A percentile compares a stretch with the other conserved stretches of the same genome.
Conservation (phyloP, 2,329 filamentous ascomycete species). For the Davidsoniella australis region DNA sequence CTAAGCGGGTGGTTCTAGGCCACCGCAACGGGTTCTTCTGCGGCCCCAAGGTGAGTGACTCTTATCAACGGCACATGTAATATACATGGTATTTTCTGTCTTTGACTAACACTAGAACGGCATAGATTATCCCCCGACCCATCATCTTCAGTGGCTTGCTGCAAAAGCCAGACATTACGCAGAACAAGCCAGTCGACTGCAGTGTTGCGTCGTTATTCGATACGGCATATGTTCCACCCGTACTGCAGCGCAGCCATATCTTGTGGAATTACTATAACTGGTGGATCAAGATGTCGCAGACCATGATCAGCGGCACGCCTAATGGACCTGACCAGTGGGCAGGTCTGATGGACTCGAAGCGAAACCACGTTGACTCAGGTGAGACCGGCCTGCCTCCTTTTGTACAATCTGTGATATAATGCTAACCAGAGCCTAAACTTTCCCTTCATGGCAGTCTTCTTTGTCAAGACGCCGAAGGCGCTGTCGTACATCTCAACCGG, state of each 20-base stretch:
- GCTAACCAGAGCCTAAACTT: neutral
- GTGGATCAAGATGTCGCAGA: conserved; percentile 27
- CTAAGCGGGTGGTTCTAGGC: conserved; percentile 26
- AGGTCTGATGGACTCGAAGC: conserved; percentile 24
- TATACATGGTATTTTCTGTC: neutral
- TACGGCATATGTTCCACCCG: conserved; percentile 31
- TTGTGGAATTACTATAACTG: conserved; percentile 30
- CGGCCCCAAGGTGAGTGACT: conserved; percentile 24
- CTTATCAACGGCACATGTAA: neutral
- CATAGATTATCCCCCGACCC: conserved; percentile 5
- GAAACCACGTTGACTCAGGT: conserved; percentile 22
- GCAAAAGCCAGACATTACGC: conserved; percentile 10
- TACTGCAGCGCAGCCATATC: conserved; percentile 25
- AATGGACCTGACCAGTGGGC: conserved; percentile 31
- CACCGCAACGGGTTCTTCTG: conserved; percentile 30
- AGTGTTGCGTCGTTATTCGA: conserved; percentile 32
- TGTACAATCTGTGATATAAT: neutral
- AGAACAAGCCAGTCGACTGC: conserved; percentile 30
- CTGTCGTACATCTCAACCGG: conserved; percentile 26
- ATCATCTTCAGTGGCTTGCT: conserved; percentile 4
- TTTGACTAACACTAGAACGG: neutral
- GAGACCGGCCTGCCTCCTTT: conserved; percentile 12
- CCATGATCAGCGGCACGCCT: conserved; percentile 27
- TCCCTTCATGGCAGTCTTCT: conserved; percentile 20
- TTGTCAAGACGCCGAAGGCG: conserved; percentile 27